Conservation (phyloP, 2,329 filamentous ascomycete genomes). For the Mycogone perniciosa region DNA sequence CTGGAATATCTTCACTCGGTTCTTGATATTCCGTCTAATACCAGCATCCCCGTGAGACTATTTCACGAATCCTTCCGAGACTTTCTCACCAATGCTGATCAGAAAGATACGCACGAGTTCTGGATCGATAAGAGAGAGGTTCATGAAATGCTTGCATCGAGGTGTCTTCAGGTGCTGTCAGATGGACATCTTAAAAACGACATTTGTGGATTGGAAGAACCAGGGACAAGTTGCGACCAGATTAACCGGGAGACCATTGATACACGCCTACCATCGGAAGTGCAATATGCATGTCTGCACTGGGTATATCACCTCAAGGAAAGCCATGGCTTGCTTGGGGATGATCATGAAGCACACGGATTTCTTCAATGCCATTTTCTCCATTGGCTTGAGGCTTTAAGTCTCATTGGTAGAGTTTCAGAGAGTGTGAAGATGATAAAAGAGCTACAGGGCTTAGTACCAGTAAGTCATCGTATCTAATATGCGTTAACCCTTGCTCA, state of each 20-base stretch:
- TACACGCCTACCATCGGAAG: constrained; percentile 11
- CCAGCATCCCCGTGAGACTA: too few species aligned
- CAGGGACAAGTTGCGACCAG: neutral
- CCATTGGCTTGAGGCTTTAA: constrained; percentile 35
- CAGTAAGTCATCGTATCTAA: neutral
- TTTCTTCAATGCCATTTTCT: constrained; percentile 34
- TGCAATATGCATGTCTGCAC: constrained; percentile 34
- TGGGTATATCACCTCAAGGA: constrained; percentile 28
- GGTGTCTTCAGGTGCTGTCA: constrained; percentile 21
- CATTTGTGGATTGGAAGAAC: constrained; percentile 10
- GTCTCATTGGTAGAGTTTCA: constrained; percentile 21
- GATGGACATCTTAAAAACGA: too few species aligned
- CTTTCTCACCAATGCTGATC: too few species aligned
- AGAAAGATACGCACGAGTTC: neutral
- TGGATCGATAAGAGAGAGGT: too few species aligned
- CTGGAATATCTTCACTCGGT: too few species aligned
- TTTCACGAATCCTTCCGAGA: too few species aligned
- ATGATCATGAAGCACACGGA: constrained; percentile 15
- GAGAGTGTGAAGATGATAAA: constrained; percentile 11
- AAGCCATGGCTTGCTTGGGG: constrained; percentile 21
- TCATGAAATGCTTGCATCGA: neutral
- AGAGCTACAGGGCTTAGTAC: constrained; percentile 2
- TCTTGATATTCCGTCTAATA: too few species aligned
- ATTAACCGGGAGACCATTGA: neutral
- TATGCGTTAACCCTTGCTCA: neutral